Evolutionary conservation across 1,284 basidiomycete genomes (phyloP).

Genomic region (Cutaneotrichosporon cutaneum): DNA sequence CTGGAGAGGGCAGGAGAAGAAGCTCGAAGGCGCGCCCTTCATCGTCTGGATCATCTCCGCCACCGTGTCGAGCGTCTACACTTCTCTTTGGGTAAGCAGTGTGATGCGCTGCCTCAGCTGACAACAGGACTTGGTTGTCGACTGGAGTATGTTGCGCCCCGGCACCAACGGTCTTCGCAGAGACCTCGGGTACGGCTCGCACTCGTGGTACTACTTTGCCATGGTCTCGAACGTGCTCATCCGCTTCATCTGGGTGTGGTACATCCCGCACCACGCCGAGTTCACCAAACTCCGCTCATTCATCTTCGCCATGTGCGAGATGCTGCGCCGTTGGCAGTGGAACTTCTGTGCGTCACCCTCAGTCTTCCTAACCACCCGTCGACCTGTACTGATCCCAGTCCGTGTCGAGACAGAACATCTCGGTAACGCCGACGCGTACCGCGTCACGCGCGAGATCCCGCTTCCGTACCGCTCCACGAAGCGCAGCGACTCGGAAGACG

Average conservation of each 20-base stretch:
- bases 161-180: slow-evolving; percentile 68
- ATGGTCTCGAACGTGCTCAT: slow-evolving; percentile 66
- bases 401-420: slow-evolving; percentile 54
- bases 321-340: slow-evolving; percentile 82
- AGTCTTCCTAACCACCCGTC: neutral
- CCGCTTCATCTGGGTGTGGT: slow-evolving; percentile 79
- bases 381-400: slow-evolving; percentile 27
- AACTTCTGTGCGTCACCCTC: slow-evolving; percentile 72
- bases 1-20: slow-evolving; percentile 64
- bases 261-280: slow-evolving; percentile 62
- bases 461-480: slow-evolving; percentile 40
- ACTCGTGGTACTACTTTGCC: slow-evolving; percentile 55
- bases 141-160: slow-evolving; percentile 64
- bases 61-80: slow-evolving; percentile 67
- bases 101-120: neutral
- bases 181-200: slow-evolving; percentile 68
- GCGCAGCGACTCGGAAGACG: slow-evolving; percentile 30
- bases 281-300: slow-evolving; percentile 64
- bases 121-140: slow-evolving; percentile 57
- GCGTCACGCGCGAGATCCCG: slow-evolving; percentile 46
- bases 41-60: slow-evolving; percentile 65
- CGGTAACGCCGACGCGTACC: slow-evolving; percentile 46
- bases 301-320: slow-evolving; percentile 70
- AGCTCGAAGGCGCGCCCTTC: slow-evolving; percentile 57
- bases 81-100: slow-evolving; percentile 62